Evolutionary conservation across 306 rosid species (phyloP).

Genomic region (Rubus parviflorus): DNA sequence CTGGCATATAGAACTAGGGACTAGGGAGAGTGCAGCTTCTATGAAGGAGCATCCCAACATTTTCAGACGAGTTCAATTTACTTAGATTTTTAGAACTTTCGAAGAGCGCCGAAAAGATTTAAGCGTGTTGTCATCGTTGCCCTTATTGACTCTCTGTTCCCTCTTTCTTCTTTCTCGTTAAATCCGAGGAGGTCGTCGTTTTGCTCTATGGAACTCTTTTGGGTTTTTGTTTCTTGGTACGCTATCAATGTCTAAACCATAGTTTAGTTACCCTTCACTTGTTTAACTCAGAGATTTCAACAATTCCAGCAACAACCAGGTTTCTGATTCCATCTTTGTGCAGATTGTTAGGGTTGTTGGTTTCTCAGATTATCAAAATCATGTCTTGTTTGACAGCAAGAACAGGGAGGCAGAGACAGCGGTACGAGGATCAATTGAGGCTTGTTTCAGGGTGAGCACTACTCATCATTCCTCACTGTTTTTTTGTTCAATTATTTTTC

Average conservation of each 20-base stretch:
- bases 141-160: constrained; percentile 18
- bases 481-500: neutral
- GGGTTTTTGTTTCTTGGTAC: neutral
- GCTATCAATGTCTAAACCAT: neutral
- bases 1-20: neutral
- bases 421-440: constrained; percentile 32
- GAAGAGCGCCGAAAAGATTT: constrained; percentile 9
- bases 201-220: neutral
- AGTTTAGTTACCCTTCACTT: neutral
- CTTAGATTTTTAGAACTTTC: constrained; percentile 3
- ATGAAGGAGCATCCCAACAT: constrained; percentile 16
- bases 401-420: constrained; percentile 36
- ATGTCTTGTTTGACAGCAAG: constrained; percentile 31
- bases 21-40: constrained; percentile 16
- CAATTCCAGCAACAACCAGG: neutral
- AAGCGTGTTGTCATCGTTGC: constrained; percentile 24
- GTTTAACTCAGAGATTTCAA: neutral
- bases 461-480: neutral
- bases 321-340: constrained; percentile 1
- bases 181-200: neutral
- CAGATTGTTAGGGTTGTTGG: neutral
- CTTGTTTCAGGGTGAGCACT: constrained; percentile 35
- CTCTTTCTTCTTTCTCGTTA: neutral
- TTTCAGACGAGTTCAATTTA: constrained; percentile 3
- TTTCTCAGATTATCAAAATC: neutral